Percentiles rank a stretch among this genome's conserved stretches.
phyloP scores from a whole-genome alignment of 495 filamentous ascomycete genomes.

The Xylaria longipes region DNA sequence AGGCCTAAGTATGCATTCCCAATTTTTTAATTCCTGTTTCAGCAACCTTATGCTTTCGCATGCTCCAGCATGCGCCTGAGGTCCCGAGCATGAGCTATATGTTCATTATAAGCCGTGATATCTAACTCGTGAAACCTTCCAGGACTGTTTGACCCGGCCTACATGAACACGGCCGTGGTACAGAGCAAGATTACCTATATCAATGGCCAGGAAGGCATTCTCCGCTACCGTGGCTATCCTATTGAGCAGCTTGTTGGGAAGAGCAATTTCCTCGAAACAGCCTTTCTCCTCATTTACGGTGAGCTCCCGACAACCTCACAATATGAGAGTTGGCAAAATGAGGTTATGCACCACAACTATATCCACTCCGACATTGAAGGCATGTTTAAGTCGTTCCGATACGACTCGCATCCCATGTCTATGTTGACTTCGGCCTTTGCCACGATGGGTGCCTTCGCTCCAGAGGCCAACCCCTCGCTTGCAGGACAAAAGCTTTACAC shows the following conservation, averaged over 20 bases:
- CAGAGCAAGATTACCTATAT: constrained; percentile 60
- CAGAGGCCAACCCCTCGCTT: constrained; percentile 46
- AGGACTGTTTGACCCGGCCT: constrained; percentile 59
- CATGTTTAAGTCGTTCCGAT: constrained; percentile 43
- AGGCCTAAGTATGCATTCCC: constrained; percentile 44
- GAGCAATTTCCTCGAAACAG: constrained; percentile 47
- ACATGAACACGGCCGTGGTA: constrained; percentile 61
- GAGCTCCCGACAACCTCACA: constrained; percentile 46
- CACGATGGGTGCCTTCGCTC: constrained; percentile 47
- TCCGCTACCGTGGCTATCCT: constrained; percentile 50
- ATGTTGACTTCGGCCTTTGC: constrained; percentile 53
- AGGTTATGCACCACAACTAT: constrained; percentile 50
- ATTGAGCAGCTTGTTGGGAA: constrained; percentile 51
- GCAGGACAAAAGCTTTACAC: constrained; percentile 48
- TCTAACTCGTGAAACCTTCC: not conserved
- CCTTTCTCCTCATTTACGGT: constrained; percentile 53
- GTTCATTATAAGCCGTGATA: not conserved
- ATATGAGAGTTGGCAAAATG: constrained; percentile 41
- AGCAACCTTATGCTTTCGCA: not conserved
- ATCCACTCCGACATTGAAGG: constrained; percentile 43
- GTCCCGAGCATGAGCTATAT: not conserved
- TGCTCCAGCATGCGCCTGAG: not conserved
- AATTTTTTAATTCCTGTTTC: not conserved
- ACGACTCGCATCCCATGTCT: constrained; percentile 51
- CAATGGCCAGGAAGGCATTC: constrained; percentile 48